Percentiles rank a stretch among this genome's conserved stretches.
These are phyloP conservation scores for Linnemannia exigua DNA, from an alignment of 192 early-diverging fungal genomes.

Conservation along the genomic window DNA sequence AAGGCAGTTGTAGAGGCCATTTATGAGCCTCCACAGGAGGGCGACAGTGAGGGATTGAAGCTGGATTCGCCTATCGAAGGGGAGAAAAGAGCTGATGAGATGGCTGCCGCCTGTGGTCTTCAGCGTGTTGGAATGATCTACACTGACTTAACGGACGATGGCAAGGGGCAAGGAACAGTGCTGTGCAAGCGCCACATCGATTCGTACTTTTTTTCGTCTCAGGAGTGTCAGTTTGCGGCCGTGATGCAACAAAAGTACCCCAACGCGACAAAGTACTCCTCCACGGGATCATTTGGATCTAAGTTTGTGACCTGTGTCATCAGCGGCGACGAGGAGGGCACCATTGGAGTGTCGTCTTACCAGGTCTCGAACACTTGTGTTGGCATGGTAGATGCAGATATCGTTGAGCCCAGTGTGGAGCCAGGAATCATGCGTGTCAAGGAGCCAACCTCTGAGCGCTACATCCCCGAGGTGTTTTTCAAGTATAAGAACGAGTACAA, in stretches of 20 bases:
- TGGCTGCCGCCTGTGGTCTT: slow-evolving; percentile 78
- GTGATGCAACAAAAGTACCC: slow-evolving; percentile 86
- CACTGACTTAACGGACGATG: slow-evolving; percentile 91
- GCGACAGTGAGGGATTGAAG: slow-evolving; percentile 79
- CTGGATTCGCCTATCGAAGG: slow-evolving; percentile 71
- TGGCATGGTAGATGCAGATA: slow-evolving; percentile 91
- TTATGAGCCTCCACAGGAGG: slow-evolving; percentile 93
- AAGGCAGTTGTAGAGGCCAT: slow-evolving; percentile 96
- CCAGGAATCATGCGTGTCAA: slow-evolving; percentile 90
- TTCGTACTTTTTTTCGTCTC: slow-evolving; percentile 94
- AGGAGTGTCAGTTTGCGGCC: slow-evolving; percentile 89
- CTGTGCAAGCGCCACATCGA: slow-evolving; percentile 91
- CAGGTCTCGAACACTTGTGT: slow-evolving; percentile 94
- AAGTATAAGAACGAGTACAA: slow-evolving; percentile 97
- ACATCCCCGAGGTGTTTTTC: slow-evolving; percentile 98
- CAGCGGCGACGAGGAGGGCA: slow-evolving; percentile 89
- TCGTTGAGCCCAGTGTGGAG: slow-evolving; percentile 91
- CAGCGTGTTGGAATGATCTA: slow-evolving; percentile 90
- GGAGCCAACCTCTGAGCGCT: slow-evolving; percentile 77
- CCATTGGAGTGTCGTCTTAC: slow-evolving; percentile 88
- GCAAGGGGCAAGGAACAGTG: slow-evolving; percentile 82
- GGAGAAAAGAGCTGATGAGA: slow-evolving; percentile 70
- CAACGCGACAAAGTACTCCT: slow-evolving; percentile 77
- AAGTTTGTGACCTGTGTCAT: slow-evolving; percentile 97
- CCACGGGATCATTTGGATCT: slow-evolving; percentile 86